A percentile compares a stretch with the other conserved stretches of the same genome.
These are phyloP conservation scores for Ganoderma sp. DNA, from an alignment of 1,284 basidiomycete genomes.

Conservation along the genomic window DNA sequence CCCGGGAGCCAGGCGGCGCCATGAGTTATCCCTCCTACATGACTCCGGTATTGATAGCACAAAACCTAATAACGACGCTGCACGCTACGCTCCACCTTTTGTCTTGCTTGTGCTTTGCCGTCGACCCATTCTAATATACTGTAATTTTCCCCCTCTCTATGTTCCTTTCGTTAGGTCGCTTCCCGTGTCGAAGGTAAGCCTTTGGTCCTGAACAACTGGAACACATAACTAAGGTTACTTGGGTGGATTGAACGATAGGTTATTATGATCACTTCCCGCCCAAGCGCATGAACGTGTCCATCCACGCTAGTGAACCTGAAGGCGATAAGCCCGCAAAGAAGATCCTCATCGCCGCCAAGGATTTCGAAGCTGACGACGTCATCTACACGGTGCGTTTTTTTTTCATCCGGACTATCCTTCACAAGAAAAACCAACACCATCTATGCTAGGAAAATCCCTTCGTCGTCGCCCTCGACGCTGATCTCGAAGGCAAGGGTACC, in stretches of 20 bases:
- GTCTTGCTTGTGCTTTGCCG: slow-evolving; percentile 35
- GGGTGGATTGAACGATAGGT: slow-evolving; percentile 50
- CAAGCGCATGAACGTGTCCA: slow-evolving; percentile 67
- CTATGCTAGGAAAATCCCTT: slow-evolving; percentile 69
- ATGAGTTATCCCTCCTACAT: slow-evolving; percentile 19
- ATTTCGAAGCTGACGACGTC: slow-evolving; percentile 70
- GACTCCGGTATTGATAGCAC: slow-evolving; percentile 23
- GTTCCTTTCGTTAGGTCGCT: slow-evolving; percentile 57
- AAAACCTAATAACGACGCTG: slow-evolving; percentile 21
- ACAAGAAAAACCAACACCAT: too few species aligned
- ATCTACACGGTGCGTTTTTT: slow-evolving; percentile 68
- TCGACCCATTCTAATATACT: slow-evolving; percentile 66
- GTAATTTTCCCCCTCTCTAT: slow-evolving; percentile 42
- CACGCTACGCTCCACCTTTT: slow-evolving; percentile 28
- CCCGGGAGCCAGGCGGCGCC: slow-evolving; percentile 58
- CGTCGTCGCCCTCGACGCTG: slow-evolving; percentile 69
- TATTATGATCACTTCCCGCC: slow-evolving; percentile 79
- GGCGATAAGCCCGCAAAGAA: slow-evolving; percentile 51
- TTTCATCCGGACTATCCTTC: not conserved
- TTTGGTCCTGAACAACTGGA: slow-evolving; percentile 36
- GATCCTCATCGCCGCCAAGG: slow-evolving; percentile 68
- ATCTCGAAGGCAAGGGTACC: slow-evolving; percentile 67
- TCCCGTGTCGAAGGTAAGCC: slow-evolving; percentile 77
- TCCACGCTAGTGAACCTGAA: slow-evolving; percentile 48
- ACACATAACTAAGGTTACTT: slow-evolving; percentile 30